Percentiles rank a stretch among this genome's conserved stretches.
Conservation (phyloP, 257 asterid species). For the Solanum sitiens region DNA sequence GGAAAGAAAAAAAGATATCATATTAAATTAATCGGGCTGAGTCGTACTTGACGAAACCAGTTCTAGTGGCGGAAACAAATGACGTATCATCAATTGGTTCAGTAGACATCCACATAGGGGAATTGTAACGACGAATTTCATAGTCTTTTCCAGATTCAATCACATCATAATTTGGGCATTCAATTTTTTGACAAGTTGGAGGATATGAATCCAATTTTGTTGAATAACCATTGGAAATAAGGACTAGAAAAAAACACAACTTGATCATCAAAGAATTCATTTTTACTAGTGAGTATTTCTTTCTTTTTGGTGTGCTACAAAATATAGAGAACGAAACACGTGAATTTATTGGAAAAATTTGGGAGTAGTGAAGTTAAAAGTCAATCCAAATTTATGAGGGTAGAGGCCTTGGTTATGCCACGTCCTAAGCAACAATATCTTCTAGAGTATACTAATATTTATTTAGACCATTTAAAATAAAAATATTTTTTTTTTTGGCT, state of each 20-base stretch:
- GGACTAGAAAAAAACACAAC: background rate
- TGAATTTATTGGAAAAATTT: background rate
- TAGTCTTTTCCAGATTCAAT: conserved; percentile 54
- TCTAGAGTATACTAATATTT: background rate
- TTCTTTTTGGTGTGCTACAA: background rate
- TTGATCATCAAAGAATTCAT: background rate
- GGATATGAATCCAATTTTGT: conserved; percentile 32
- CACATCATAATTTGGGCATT: conserved; percentile 76
- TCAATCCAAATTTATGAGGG: background rate
- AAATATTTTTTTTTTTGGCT: no score
- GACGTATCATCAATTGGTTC: conserved; percentile 66
- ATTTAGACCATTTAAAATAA: no score
- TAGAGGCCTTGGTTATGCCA: background rate
- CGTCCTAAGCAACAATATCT: background rate
- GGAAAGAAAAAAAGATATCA: background rate
- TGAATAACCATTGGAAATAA: background rate
- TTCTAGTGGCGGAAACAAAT: conserved; percentile 42
- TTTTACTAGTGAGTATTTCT: background rate
- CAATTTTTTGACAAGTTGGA: conserved; percentile 68
- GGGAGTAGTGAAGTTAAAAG: background rate
- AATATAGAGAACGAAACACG: background rate
- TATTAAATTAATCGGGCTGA: background rate
- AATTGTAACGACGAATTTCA: conserved; percentile 78
- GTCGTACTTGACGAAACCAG: conserved; percentile 46
- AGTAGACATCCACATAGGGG: conserved; percentile 71